phyloP scores from a whole-genome alignment of 257 asterid genomes.

The Nicotiana otophora region DNA sequence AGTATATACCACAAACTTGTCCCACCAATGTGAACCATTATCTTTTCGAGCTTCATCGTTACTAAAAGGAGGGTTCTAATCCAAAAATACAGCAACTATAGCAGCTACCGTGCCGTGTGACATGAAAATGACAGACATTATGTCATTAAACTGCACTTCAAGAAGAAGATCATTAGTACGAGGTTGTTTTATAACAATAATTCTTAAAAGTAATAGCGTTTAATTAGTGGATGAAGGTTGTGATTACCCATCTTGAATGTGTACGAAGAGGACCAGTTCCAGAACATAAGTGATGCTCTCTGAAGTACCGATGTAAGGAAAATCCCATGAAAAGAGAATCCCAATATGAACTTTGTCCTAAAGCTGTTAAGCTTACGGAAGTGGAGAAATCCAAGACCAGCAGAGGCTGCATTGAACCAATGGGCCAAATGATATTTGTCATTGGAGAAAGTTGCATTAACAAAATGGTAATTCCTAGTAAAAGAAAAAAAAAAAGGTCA shows the following conservation, averaged over 20 bases:
- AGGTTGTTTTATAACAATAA: neutral
- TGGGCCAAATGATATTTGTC: neutral
- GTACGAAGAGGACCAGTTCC: slow-evolving; percentile 36
- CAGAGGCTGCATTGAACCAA: slow-evolving; percentile 56
- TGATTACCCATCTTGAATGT: slow-evolving; percentile 45
- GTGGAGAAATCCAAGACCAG: slow-evolving; percentile 68
- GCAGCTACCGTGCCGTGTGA: slow-evolving; percentile 59
- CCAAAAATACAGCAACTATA: slow-evolving; percentile 37
- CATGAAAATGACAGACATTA: slow-evolving; percentile 35
- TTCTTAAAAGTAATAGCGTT: neutral
- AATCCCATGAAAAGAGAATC: slow-evolving; percentile 58
- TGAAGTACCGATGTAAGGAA: slow-evolving; percentile 55
- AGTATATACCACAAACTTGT: slow-evolving; percentile 46
- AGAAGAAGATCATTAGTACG: rapidly evolving
- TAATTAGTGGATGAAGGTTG: neutral
- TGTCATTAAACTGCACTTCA: slow-evolving; percentile 45
- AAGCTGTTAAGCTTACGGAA: slow-evolving; percentile 76
- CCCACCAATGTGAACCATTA: slow-evolving; percentile 64
- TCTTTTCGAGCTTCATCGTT: slow-evolving; percentile 37
- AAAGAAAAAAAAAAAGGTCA: neutral
- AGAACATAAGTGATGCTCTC: slow-evolving; percentile 35
- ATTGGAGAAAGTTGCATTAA: neutral
- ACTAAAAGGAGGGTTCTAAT: slow-evolving; percentile 37
- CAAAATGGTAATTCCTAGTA: slow-evolving; percentile 33
- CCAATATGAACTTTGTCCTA: slow-evolving; percentile 61